Percentiles rank a stretch among this genome's conserved stretches.
Conservation (phyloP, 1,284 basidiomycete genomes). For the Tremellales sp. region DNA sequence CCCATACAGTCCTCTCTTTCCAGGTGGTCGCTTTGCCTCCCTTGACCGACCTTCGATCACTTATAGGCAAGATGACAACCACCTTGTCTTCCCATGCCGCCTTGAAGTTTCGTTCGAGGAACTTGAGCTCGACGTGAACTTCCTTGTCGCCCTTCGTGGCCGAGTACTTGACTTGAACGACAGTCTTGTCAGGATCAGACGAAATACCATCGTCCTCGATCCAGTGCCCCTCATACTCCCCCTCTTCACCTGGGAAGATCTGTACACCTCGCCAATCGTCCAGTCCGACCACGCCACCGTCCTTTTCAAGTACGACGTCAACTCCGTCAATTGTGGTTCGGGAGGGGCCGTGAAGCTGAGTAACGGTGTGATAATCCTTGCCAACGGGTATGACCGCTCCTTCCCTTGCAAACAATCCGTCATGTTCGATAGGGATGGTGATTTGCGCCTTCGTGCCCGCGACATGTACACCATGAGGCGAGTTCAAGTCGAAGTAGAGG, state of each 20-base stretch:
- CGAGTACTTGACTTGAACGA: conserved; percentile 38
- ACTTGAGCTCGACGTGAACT: conserved; percentile 35
- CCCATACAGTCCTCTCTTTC: conserved; percentile 14
- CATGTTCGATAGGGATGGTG: conserved; percentile 47
- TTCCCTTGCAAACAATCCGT: conserved; percentile 48
- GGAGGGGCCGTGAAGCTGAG: conserved; percentile 34
- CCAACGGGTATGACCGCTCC: conserved; percentile 49
- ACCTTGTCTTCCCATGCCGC: conserved; percentile 45
- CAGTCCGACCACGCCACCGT: conserved; percentile 45
- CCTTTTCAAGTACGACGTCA: conserved; percentile 38
- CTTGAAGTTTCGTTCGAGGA: conserved; percentile 39
- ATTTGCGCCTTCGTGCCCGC: conserved; percentile 37
- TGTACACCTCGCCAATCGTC: conserved; percentile 50
- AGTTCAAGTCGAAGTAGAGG: conserved; percentile 35
- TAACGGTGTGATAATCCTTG: conserved; percentile 46
- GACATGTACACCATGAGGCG: conserved; percentile 21
- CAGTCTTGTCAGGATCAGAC: conserved; percentile 30
- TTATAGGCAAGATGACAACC: conserved; percentile 42
- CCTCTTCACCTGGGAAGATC: conserved; percentile 42
- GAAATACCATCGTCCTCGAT: conserved; percentile 51
- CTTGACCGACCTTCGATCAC: conserved; percentile 31
- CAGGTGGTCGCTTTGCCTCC: conserved; percentile 20
- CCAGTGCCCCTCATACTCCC: conserved; percentile 35
- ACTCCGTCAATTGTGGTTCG: conserved; percentile 46
- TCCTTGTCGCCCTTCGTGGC: conserved; percentile 22